phyloP scores from a whole-genome alignment of 2,329 filamentous ascomycete species.

The Lojkania enalia region DNA sequence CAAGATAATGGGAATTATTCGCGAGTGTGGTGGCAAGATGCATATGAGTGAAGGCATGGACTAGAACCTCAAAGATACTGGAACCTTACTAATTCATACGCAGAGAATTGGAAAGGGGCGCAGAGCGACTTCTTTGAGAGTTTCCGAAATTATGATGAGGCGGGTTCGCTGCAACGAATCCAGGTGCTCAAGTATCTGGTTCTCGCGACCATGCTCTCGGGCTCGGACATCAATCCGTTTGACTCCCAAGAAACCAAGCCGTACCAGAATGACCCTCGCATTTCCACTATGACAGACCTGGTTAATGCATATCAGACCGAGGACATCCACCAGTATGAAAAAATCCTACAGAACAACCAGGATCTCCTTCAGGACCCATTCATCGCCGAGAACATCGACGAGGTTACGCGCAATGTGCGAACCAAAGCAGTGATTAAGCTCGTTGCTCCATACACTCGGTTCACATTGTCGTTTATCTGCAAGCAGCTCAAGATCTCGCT shows the following conservation, averaged over 20 bases:
- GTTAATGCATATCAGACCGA: constrained; percentile 96
- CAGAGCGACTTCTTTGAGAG: constrained; percentile 98
- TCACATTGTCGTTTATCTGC: constrained; percentile 85
- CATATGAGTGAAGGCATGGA: constrained; percentile 84
- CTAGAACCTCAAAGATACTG: constrained; percentile 13
- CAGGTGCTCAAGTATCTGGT: constrained; percentile 97
- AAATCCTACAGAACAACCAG: constrained; percentile 81
- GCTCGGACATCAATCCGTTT: constrained; percentile 97
- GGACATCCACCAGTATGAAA: constrained; percentile 89
- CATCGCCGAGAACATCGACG: constrained; percentile 98
- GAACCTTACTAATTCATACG: constrained; percentile 25
- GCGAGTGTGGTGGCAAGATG: constrained; percentile 99
- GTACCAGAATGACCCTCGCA: constrained; percentile 92
- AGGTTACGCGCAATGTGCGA: constrained; percentile 96
- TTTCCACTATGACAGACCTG: constrained; percentile 94
- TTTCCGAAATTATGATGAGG: constrained; percentile 98
- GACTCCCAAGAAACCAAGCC: constrained; percentile 99
- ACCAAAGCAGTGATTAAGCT: constrained; percentile 93
- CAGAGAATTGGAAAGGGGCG: constrained; percentile 95
- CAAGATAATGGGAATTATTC: constrained; percentile 98
- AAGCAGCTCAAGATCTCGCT: constrained; percentile 84
- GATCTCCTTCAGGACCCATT: constrained; percentile 91
- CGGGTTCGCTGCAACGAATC: constrained; percentile 91
- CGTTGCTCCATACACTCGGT: constrained; percentile 91
- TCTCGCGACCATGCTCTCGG: constrained; percentile 97